Base-by-base conservation (phyloP, 495 filamentous ascomycete genomes). In the Aspergillus ostianus region DNA sequence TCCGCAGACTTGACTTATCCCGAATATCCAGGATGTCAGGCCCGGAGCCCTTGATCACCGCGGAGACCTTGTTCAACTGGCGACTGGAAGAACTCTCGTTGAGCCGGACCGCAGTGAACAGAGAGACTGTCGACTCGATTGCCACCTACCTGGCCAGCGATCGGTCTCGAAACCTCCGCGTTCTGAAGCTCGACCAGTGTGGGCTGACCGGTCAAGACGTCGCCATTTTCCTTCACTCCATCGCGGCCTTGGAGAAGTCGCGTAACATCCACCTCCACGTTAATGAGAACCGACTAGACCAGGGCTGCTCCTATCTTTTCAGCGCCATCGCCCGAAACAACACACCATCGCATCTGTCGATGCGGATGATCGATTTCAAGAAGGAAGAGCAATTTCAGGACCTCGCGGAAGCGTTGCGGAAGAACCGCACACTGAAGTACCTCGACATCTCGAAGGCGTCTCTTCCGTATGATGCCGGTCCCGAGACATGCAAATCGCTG, bases 391-490 rank as follows among this genome's bases (percentile, higher is more conserved):
- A 86, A 62, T 97, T 94, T 69, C 83, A 88, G 51, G 75, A 86
- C 50, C 78, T 98, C 41, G 75, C 94, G 13, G 75, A 82, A 51
- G 89, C 94, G 1, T 71, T 97, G 52, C 82, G 85, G 2, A 73
- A 77, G 21, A 96, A 96, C 61, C 87, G 77, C 23, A 87, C 90
- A 7, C 84, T 97, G 56, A 77, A 80, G 44, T 87, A 84, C 55
- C 76, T 98, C n/a, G 92, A 95, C 73, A 87, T 98, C 56, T 92
- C 90, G 9, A 91, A 93, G 59, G 90, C 89, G 18, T 91, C 92
- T 2, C 84, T 97, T 5, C 91, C 92, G 0, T 88, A 87, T 45
- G 88, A 93, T 56, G 86, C 89, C 2, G 84, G 86, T 44, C 79
- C 84, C 2, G 86, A 91, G 54, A 93, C 92, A 0, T 91, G 88